A percentile compares a stretch with the other conserved stretches of the same genome.
Conservation (phyloP, 2,329 filamentous ascomycete genomes). For the Penicillium glabrum region DNA sequence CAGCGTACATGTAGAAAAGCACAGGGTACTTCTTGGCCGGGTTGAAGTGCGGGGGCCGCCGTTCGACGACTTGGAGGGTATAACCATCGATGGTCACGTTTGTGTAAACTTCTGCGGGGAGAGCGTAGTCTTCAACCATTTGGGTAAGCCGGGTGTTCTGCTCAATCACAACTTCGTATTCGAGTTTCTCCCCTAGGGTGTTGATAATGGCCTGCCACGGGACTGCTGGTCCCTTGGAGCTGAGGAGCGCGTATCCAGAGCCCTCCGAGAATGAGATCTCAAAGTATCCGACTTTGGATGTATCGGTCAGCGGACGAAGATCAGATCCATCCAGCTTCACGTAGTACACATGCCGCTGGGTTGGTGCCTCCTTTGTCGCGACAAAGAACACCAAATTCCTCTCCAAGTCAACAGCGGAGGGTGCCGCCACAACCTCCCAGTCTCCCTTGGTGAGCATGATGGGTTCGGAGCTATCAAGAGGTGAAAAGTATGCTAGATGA, state of each 20-base stretch:
- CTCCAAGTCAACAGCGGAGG: constrained; percentile 78
- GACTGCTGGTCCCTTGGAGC: constrained; percentile 78
- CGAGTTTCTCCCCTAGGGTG: constrained; percentile 67
- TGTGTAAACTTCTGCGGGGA: constrained; percentile 79
- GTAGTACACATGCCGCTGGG: constrained; percentile 87
- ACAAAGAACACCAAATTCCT: constrained; percentile 90
- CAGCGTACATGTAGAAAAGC: constrained; percentile 91
- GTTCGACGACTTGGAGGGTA: constrained; percentile 72
- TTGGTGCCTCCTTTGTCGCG: constrained; percentile 81
- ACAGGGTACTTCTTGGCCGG: constrained; percentile 84
- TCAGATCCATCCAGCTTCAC: constrained; percentile 79
- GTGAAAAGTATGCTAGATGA: constrained; percentile 90
- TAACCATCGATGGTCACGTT: constrained; percentile 82
- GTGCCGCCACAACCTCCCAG: constrained; percentile 89
- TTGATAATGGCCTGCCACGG: constrained; percentile 90
- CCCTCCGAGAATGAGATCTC: constrained; percentile 78
- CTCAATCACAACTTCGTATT: constrained; percentile 72
- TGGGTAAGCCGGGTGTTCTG: constrained; percentile 71
- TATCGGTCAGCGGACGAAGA: constrained; percentile 72
- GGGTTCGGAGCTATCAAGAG: constrained; percentile 78
- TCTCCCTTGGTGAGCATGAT: constrained; percentile 80
- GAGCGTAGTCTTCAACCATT: constrained; percentile 71
- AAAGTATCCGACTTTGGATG: constrained; percentile 73
- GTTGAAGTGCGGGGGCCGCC: constrained; percentile 85
- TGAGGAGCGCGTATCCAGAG: constrained; percentile 79